Conservation (phyloP, 192 early-diverging fungal species). For the Martensiomyces pterosporus region DNA sequence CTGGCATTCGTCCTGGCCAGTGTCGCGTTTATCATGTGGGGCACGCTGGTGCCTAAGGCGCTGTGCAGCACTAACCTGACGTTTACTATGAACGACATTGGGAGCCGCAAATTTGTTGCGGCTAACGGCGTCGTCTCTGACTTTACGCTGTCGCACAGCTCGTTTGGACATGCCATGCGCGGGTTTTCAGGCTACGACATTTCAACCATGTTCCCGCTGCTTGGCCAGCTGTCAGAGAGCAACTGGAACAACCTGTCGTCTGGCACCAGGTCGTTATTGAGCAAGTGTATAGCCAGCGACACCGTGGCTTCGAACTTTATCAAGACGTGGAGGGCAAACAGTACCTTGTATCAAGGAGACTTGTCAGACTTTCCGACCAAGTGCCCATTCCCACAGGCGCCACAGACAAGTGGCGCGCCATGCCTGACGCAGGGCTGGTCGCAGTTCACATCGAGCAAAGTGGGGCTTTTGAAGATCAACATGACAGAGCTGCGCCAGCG, state of each 20-base stretch:
- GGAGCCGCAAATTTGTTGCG: constrained; percentile 26
- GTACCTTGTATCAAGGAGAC: constrained; percentile 17
- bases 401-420: constrained; percentile 32
- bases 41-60: constrained; percentile 41
- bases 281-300: constrained; percentile 23
- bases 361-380: constrained; percentile 14
- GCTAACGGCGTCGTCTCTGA: constrained; percentile 49
- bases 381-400: constrained; percentile 47
- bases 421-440: constrained; percentile 23
- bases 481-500: constrained; percentile 11
- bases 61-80: constrained; percentile 47
- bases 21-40: constrained; percentile 49
- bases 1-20: constrained; percentile 43
- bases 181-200: constrained; percentile 45
- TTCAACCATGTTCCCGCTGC: constrained; percentile 36
- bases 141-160: constrained; percentile 29
- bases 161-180: constrained; percentile 37
- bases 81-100: constrained; percentile 28
- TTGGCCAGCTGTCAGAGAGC: constrained; percentile 23
- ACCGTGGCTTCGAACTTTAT: constrained; percentile 15
- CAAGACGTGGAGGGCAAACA: constrained; percentile 25
- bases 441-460: constrained; percentile 29
- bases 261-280: constrained; percentile 8
- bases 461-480: constrained; percentile 38
- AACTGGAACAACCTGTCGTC: constrained; percentile 4